Evolutionary conservation across 768 basidiomycete genomes (phyloP), one percentile per base, ranked within the genome.

Genomic region (Leccinum arenicola): DNA sequence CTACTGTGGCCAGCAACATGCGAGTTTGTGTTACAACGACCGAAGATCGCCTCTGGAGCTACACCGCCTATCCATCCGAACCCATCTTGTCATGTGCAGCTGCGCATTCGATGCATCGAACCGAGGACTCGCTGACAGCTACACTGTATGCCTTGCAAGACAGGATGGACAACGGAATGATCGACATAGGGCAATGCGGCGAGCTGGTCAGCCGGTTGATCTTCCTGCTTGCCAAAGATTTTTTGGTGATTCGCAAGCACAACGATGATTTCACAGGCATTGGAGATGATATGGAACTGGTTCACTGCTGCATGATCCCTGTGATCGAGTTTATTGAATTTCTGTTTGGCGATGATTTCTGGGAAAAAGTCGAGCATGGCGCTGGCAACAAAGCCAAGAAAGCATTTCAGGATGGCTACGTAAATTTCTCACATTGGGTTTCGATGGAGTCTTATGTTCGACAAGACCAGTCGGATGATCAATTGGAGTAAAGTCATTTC

Each of bases 161-260:
- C 9, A 43, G n/a, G n/a, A 4, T 43, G 8, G 9, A 19, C 4
- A 43, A 10, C 4, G n/a, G 40, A 43, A n/a, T 43, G 23, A 12
- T 43, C 9, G 40, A 43, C 9, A 10, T n/a, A 2, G 9, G 40
- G 40, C n/a, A 43, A 43, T n/a, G 40, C 12, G 62, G 64, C 19
- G 62, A 63, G 33, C 52, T 65, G 7, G 52, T 36, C 12, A 63
- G 61, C 29, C 56, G 61, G 3, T 19, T 31, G 27, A 14, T 50
- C 27, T 50, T 17, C 9, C 49, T 50, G 4, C 40, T 43, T 10
- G 25, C 50, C n/a, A 50, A 50, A 19, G 50, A 50, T 31, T 10
- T 50, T 15, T 50, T 50, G n/a, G 29, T 31, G n/a, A 53, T 9
- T 11, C 25, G 7, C 45, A 19, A 36, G 3, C 8, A 8, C 3